Percentiles rank a stretch among this genome's conserved stretches.
These are phyloP conservation scores for Podila verticillata DNA, from an alignment of 192 early-diverging fungal species.

Conservation along the genomic window DNA sequence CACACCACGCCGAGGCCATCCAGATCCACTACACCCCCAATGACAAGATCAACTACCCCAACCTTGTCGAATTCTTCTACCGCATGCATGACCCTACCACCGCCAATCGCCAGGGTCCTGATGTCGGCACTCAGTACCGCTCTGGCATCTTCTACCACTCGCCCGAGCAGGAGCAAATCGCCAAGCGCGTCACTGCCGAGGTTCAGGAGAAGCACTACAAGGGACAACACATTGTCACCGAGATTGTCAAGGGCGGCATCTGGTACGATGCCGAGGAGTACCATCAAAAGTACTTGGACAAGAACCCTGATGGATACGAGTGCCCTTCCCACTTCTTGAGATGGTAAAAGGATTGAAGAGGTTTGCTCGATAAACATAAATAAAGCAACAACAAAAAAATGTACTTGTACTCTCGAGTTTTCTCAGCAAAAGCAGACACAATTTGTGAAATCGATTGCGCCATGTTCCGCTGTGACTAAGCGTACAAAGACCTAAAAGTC, in stretches of 20 bases:
- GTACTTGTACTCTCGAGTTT: no score
- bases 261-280: conserved; percentile 89
- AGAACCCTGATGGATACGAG: conserved; percentile 83
- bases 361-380: no score
- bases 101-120: conserved; percentile 84
- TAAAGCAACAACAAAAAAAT: no score
- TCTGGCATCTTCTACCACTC: conserved; percentile 88
- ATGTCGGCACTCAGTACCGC: conserved; percentile 88
- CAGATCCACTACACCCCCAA: conserved; percentile 80
- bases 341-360: conserved; percentile 29
- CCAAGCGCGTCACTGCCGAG: conserved; percentile 76
- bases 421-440: no score
- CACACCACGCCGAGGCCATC: conserved; percentile 87
- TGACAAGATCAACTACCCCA: conserved; percentile 72
- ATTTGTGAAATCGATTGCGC: no score
- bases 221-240: conserved; percentile 67
- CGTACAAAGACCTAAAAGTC: no score
- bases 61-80: conserved; percentile 86
- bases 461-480: no score
- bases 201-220: conserved; percentile 71
- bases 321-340: conserved; percentile 50
- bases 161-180: conserved; percentile 75
- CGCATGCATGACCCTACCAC: conserved; percentile 90
- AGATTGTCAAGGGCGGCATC: conserved; percentile 71
- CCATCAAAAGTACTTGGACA: conserved; percentile 81